Conservation (phyloP, 1,284 basidiomycete genomes). For the Ceratobasidium theobromae region DNA sequence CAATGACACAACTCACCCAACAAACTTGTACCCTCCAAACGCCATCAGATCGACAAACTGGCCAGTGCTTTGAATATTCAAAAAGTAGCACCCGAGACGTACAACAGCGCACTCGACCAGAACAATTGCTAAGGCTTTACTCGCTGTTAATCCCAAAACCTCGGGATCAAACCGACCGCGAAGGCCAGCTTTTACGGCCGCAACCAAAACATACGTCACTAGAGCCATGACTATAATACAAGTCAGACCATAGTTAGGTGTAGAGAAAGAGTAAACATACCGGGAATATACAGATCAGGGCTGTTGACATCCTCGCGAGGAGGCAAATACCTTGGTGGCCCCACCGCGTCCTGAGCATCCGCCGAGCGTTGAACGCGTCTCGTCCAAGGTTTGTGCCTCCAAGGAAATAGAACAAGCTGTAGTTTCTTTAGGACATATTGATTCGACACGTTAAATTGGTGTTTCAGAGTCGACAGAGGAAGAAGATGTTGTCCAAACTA, state of each 20-base stretch:
- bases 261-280: constrained; percentile 50
- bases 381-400: constrained; percentile 86
- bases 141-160: constrained; percentile 83
- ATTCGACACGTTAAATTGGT: constrained; percentile 97
- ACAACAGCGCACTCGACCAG: constrained; percentile 86
- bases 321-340: constrained; percentile 58
- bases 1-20: constrained; percentile 60
- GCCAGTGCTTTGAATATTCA: constrained; percentile 77
- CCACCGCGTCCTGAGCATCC: constrained; percentile 65
- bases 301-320: constrained; percentile 95
- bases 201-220: constrained; percentile 91
- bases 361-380: constrained; percentile 59
- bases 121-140: constrained; percentile 78
- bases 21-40: constrained; percentile 97
- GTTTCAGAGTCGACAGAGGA: constrained; percentile 79
- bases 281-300: constrained; percentile 95
- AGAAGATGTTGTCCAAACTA: constrained; percentile 77
- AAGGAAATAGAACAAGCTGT: constrained; percentile 90
- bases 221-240: constrained; percentile 82
- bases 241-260: not conserved
- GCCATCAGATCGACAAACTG: constrained; percentile 72
- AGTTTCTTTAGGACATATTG: constrained; percentile 93
- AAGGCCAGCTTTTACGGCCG: constrained; percentile 82
- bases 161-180: constrained; percentile 85
- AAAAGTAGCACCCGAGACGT: constrained; percentile 87